Percentiles rank a stretch among this genome's conserved stretches.
Evolutionary conservation across 805 yeast genomes (phyloP).

Genomic region (Hanseniaspora osmophila): DNA sequence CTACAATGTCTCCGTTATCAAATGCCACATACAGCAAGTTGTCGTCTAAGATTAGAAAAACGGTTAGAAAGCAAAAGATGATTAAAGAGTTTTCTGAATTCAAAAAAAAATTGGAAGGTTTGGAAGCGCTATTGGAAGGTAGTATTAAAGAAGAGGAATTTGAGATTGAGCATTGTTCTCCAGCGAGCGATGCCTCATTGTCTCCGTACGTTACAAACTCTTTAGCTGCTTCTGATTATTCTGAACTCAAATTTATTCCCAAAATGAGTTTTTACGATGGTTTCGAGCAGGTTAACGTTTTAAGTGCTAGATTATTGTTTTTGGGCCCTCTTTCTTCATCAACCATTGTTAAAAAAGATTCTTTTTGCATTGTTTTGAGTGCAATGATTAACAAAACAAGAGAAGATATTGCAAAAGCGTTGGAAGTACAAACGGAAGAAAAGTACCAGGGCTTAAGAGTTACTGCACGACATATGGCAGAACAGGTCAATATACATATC

Average conservation of each 20-base stretch:
- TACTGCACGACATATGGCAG: slow-evolving; percentile 3
- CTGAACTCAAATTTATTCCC: slow-evolving; percentile 3
- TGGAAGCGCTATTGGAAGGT: slow-evolving; percentile 3
- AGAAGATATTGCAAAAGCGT: slow-evolving; percentile 7
- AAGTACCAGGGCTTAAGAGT: slow-evolving; percentile 6
- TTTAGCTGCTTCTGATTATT: not conserved
- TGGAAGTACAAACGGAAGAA: slow-evolving; percentile 3
- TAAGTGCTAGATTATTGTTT: slow-evolving; percentile 21
- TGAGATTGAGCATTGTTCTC: slow-evolving; percentile 2
- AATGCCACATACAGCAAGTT: no score
- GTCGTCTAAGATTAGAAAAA: slow-evolving; percentile 2
- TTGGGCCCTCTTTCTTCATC: slow-evolving; percentile 22
- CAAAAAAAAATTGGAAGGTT: slow-evolving; percentile 2
- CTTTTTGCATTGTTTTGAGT: slow-evolving; percentile 16
- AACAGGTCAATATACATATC: slow-evolving; percentile 2
- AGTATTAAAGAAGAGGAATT: slow-evolving; percentile 4
- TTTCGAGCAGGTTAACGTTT: slow-evolving; percentile 17
- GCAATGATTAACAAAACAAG: slow-evolving; percentile 19
- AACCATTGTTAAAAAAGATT: slow-evolving; percentile 19
- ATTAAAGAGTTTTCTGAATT: slow-evolving; percentile 2
- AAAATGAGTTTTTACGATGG: slow-evolving; percentile 20
- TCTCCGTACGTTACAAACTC: not conserved
- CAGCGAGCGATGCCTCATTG: slow-evolving; percentile 2
- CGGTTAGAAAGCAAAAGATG: slow-evolving; percentile 2
- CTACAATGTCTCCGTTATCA: not conserved